A percentile compares a stretch with the other conserved stretches of the same genome.
These are phyloP conservation scores for Neobulgaria alba DNA, from an alignment of 2,329 filamentous ascomycete genomes.

Conservation along the genomic window DNA sequence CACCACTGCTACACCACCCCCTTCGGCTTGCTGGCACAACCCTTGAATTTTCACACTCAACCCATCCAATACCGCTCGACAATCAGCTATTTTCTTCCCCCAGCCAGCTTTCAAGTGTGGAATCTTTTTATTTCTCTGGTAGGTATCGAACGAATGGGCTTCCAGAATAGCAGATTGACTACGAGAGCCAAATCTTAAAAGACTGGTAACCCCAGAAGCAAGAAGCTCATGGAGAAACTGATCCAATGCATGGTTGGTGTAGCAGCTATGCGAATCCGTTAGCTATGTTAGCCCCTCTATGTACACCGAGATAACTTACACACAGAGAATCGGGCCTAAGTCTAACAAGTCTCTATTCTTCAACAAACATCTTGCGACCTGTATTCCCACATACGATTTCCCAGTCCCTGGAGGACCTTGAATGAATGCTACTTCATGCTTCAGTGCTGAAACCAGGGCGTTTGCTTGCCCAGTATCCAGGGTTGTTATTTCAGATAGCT, in stretches of 20 bases:
- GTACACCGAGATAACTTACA: no score
- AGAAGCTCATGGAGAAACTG: conserved; percentile 42
- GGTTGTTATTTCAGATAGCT: not conserved
- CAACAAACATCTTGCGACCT: conserved; percentile 27
- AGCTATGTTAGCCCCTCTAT: no score
- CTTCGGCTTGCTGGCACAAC: not conserved
- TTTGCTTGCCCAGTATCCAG: conserved; percentile 2
- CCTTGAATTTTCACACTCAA: not conserved
- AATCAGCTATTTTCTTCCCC: not conserved
- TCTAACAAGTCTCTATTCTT: conserved; percentile 19
- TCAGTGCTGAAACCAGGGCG: conserved; percentile 1
- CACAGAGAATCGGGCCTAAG: conserved; percentile 30
- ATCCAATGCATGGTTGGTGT: conserved; percentile 27
- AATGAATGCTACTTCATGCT: conserved; percentile 5
- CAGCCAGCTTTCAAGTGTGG: no score
- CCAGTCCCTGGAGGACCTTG: conserved; percentile 24
- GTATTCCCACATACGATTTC: conserved; percentile 24
- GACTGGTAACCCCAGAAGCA: conserved; percentile 32
- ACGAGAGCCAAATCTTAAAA: conserved; percentile 39
- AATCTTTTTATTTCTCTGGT: not conserved
- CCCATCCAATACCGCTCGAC: not conserved
- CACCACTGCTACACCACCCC: not conserved
- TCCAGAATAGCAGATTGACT: conserved; percentile 18
- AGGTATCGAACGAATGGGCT: not conserved
- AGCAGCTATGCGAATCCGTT: no score